Evolutionary conservation across 2,329 filamentous ascomycete species (phyloP).

Genomic region (Polychaeton citri): DNA sequence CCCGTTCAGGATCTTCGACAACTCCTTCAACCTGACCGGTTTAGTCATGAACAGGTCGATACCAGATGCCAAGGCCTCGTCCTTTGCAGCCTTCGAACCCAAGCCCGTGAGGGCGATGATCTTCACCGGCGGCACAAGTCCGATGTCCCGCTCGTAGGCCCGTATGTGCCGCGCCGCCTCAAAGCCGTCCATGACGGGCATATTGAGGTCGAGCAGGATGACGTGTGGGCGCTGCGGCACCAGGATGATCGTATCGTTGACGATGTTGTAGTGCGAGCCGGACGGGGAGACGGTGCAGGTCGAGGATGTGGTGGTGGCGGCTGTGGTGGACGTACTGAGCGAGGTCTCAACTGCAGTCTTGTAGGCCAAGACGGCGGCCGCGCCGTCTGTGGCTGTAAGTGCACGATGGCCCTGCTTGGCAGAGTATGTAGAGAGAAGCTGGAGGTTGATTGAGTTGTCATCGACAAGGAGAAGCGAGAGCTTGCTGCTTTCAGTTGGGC

Average conservation of each 20-base stretch:
- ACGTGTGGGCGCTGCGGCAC: conserved; percentile 17
- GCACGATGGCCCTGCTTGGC: conserved; percentile 25
- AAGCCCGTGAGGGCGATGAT: conserved; percentile 14
- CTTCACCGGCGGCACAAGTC: conserved; percentile 6
- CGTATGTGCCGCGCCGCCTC: conserved; percentile 21
- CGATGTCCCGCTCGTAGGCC: conserved; percentile 15
- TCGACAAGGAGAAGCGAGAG: conserved; percentile 20
- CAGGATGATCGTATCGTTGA: not conserved
- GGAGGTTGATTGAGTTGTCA: conserved; percentile 22
- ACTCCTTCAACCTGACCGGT: conserved; percentile 24
- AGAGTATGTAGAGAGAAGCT: conserved; percentile 18
- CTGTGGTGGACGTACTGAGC: conserved; percentile 12
- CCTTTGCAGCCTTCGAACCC: conserved; percentile 6
- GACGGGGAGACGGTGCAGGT: not conserved
- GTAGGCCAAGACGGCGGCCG: conserved; percentile 35
- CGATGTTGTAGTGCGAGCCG: conserved; percentile 3
- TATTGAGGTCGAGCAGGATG: conserved; percentile 34
- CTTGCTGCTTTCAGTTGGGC: not conserved
- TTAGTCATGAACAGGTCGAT: conserved; percentile 20
- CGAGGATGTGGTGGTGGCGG: not conserved
- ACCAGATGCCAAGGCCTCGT: conserved; percentile 16
- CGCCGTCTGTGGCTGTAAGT: conserved; percentile 34
- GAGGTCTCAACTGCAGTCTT: conserved; percentile 12
- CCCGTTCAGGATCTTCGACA: conserved; percentile 24
- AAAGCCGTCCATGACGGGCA: conserved; percentile 21